Percentiles rank a stretch among this genome's conserved stretches.
Conservation (phyloP, 1,139 yeast genomes). For the Candida dubliniensis region DNA sequence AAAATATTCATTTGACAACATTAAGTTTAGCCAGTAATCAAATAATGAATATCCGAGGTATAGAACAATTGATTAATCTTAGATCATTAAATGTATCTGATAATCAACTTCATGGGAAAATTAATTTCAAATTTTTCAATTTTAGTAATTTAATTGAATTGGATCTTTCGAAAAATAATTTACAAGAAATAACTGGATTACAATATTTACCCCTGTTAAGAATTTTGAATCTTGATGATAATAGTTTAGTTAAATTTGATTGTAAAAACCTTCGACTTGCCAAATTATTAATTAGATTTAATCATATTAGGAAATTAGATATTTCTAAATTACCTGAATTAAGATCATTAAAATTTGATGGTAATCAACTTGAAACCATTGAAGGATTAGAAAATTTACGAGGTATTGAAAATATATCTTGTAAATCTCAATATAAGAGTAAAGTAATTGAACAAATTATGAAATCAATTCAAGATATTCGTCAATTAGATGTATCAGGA, state of each 20-base stretch:
- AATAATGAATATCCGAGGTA: conserved; percentile 35
- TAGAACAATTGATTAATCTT: conserved; percentile 42
- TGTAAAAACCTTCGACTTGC: conserved; percentile 30
- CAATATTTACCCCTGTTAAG: conserved; percentile 37
- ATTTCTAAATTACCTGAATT: conserved; percentile 36
- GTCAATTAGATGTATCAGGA: conserved; percentile 42
- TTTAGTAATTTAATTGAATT: conserved; percentile 46
- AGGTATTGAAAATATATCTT: conserved; percentile 44
- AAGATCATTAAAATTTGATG: conserved; percentile 49
- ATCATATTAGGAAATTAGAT: conserved; percentile 33
- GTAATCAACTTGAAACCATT: conserved; percentile 33
- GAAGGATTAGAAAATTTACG: conserved; percentile 31
- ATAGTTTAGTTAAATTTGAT: conserved; percentile 28
- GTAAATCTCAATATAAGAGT: conserved; percentile 32
- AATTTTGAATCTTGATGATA: conserved; percentile 45
- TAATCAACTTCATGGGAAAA: conserved; percentile 38
- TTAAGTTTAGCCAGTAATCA: conserved; percentile 35
- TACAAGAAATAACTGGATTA: conserved; percentile 34
- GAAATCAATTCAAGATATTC: conserved; percentile 21
- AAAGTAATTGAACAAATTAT: conserved; percentile 22
- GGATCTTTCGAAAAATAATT: conserved; percentile 43
- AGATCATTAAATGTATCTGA: conserved; percentile 41
- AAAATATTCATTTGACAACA: conserved; percentile 39
- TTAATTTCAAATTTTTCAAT: conserved; percentile 37
- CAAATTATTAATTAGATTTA: conserved; percentile 45